Base-by-base conservation (phyloP, 306 rosid species). In the Gastrolobium villosum region DNA sequence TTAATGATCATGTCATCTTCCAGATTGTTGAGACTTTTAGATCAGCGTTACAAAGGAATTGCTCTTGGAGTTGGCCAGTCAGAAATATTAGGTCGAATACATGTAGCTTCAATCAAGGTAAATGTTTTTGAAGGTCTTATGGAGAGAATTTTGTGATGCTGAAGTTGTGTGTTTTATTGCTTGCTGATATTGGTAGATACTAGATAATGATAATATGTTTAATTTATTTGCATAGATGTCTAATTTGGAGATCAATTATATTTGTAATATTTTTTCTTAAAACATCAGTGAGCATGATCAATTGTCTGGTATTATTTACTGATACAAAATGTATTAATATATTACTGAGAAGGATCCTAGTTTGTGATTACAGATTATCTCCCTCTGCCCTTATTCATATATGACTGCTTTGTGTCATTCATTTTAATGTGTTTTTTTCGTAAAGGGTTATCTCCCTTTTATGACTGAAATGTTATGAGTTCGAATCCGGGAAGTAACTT, bases 1-100 rank as follows among this genome's bases (percentile, higher is more conserved):
- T 71, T 76, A 64, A 65, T n/a, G 34, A 45, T 74, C 35, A 34
- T 78, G 72, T 59, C 80, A 50, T 79, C 72, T 41, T 54, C 61
- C 89, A 96, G 99, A 87, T 87, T 96, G 92, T 81, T 93, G 87
- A 90, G 99, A 88, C 99, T 96, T 78, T 55, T 93, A 76, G 99
- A 96, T 82, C 90, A 89, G 84, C 99, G 99, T 64, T 96, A 90
- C 74, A 96, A 74, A 83, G 99, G 99, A 49, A 88, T 91, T 83
- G 99, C 99, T 84, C 98, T 89, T 56, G 99, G 99, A 49, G 99
- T 96, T 73, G 99, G 99, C 73, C 98, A 96, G 77, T 82, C 97
- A 3, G 98, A 96, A 91, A 96, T 96, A 80, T 87, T 96, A 83
- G 99, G 99, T 70, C 87, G 94, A 13, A 91, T 96, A 55, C 99